Conservation (phyloP, 352 stramenopile species). For the Pelagophyceae sp. region DNA sequence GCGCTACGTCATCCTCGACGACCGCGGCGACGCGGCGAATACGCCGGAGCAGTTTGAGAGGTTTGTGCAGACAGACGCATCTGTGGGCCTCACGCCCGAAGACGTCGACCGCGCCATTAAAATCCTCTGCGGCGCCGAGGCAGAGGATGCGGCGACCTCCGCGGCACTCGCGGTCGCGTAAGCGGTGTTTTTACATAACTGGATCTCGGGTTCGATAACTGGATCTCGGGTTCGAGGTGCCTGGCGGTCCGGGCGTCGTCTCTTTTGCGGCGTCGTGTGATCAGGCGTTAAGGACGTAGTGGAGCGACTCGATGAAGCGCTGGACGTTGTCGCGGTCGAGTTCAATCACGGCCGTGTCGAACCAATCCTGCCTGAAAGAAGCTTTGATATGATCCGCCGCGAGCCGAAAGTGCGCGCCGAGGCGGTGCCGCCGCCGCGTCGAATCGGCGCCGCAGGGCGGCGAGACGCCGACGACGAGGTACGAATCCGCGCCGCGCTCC, state of each 20-base stretch:
- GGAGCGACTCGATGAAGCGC: conserved; percentile 87
- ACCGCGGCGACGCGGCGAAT: neutral
- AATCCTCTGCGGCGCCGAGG: neutral
- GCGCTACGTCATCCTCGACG: conserved; percentile 6
- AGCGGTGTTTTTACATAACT: too few relatives aligned
- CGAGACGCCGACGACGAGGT: conserved; percentile 82
- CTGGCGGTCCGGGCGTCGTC: too few relatives aligned
- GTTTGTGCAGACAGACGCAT: neutral
- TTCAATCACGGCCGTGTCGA: conserved; percentile 88
- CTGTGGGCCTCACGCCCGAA: neutral
- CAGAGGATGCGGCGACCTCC: too few relatives aligned
- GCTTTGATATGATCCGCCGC: conserved; percentile 79
- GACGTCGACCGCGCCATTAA: neutral
- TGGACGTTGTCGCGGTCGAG: conserved; percentile 84
- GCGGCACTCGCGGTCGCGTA: too few relatives aligned
- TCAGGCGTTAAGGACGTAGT: conserved; percentile 67
- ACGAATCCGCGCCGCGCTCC: conserved; percentile 73
- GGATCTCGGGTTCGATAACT: too few relatives aligned
- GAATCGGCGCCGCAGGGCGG: conserved; percentile 64
- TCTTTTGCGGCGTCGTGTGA: too few relatives aligned
- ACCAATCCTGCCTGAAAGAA: conserved; percentile 84
- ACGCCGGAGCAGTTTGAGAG: neutral
- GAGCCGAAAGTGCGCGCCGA: conserved; percentile 84
- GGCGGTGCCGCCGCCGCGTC: conserved; percentile 45
- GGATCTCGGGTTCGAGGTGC: too few relatives aligned